Conservation (phyloP, 495 filamentous ascomycete genomes). For the Poronia punctata region DNA sequence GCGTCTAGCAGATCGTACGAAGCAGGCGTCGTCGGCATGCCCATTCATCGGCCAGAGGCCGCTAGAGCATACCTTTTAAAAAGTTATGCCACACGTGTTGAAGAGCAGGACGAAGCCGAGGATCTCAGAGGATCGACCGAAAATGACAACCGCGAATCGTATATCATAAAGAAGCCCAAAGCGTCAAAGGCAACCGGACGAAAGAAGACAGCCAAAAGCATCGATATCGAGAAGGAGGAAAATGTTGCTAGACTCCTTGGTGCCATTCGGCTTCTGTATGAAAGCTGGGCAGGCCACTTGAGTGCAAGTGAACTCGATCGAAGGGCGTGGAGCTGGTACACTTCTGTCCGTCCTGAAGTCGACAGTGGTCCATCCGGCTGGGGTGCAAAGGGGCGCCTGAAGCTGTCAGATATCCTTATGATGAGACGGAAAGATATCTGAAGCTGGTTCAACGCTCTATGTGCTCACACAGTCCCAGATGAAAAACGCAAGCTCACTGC, state of each 20-base stretch:
- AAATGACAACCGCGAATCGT: neutral
- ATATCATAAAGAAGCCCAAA: neutral
- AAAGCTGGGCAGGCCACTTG: constrained; percentile 58
- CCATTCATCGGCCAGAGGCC: constrained; percentile 61
- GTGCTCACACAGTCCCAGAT: too few species aligned
- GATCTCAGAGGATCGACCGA: neutral
- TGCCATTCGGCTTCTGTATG: constrained; percentile 60
- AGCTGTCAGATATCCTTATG: constrained; percentile 56
- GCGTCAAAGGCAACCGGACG: constrained; percentile 12
- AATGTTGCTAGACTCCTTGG: constrained; percentile 60
- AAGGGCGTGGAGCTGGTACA: constrained; percentile 75
- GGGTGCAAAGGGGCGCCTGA: constrained; percentile 70
- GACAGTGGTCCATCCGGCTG: constrained; percentile 65
- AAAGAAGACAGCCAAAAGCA: constrained; percentile 37
- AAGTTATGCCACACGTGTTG: constrained; percentile 43
- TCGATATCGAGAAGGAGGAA: constrained; percentile 52
- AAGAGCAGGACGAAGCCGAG: constrained; percentile 3
- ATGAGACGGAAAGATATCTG: constrained; percentile 42
- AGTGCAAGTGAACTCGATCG: constrained; percentile 57
- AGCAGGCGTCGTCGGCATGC: constrained; percentile 40
- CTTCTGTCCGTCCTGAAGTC: constrained; percentile 64
- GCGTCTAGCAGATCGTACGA: constrained; percentile 21
- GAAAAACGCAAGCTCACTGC: too few species aligned
- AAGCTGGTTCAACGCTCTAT: neutral
- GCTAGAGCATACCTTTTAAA: constrained; percentile 54